Base-by-base conservation (phyloP, 1,284 basidiomycete species). In the Acaromyces ingoldii region DNA sequence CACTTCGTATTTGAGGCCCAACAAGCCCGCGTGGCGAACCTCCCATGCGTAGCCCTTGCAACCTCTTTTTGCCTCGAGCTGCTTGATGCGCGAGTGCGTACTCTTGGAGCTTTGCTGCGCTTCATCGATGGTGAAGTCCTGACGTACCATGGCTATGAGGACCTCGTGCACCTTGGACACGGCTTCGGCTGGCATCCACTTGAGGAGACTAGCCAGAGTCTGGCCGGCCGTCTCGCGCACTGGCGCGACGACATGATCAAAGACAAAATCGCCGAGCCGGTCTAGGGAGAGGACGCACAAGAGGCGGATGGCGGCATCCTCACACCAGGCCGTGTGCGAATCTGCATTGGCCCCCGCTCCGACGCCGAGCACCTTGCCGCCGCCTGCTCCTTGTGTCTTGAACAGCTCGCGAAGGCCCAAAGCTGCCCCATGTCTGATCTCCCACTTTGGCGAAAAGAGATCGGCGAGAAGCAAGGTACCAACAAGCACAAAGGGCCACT, bases 1-100 rank as follows among this genome's bases (percentile, higher is more conserved):
- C 26, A 98, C 91, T 76, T 97, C 89, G 75, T 98, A 98, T 78
- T 95, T 96, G 76, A 99, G 84, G 0, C 95, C 95, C 3, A 98
- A 82, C 49, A 99, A 78, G 28, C 95, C 95, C 2, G 95, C 93
- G 78, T 99, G 95, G 44, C 95, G 82, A 45, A 98, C 88, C 77
- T 98, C 91, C 95, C 95, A 99, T 4, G 92, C 84, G 76, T 95
- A 91, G 38, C 75, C 77, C 46, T 76, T 72, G 33, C 71, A 65
- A 73, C 74, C 58, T 29, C 22, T 33, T 45, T 30, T 45, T 30
- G 42, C 42, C 21, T 30, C 15, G 10, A 45, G 24, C 6, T 22
- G 21, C 6, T 11, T n/a, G 5, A 6, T 31, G 13, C 19, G 13
- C 19, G 13, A 19, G 33, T 13, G 13, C 19, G n/a, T 13, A 13